Conservation (phyloP, 1,139 yeast species). For the Lipomyces yarrowii region DNA sequence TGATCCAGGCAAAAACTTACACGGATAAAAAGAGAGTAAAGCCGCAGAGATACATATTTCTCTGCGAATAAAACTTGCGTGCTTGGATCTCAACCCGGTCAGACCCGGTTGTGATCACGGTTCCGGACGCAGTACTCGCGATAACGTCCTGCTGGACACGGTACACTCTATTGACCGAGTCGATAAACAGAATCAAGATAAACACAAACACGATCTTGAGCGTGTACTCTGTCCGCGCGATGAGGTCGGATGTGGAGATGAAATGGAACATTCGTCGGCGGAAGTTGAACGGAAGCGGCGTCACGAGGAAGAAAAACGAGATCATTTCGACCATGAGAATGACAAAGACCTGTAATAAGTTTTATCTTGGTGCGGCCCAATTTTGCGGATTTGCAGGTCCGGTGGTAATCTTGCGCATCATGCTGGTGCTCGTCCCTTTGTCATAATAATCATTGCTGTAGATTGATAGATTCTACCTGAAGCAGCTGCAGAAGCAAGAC, state of each 20-base stretch:
- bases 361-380: background rate
- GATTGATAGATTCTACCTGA: background rate
- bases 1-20: conserved; percentile 6
- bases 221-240: conserved; percentile 73
- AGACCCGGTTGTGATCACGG: conserved; percentile 25
- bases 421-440: background rate
- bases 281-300: conserved; percentile 79
- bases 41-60: conserved; percentile 96
- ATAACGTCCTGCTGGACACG: conserved; percentile 62
- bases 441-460: background rate
- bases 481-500: background rate
- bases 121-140: conserved; percentile 31
- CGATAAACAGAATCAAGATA: conserved; percentile 80
- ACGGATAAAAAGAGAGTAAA: conserved; percentile 88
- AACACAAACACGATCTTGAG: conserved; percentile 74
- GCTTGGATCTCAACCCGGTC: conserved; percentile 84
- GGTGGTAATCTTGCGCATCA: background rate
- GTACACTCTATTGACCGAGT: conserved; percentile 82
- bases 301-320: conserved; percentile 76
- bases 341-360: conserved; percentile 57
- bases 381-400: background rate
- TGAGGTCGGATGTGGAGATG: conserved; percentile 68
- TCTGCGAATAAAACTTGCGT: conserved; percentile 90
- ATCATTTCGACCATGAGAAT: conserved; percentile 76
- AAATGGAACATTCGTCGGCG: conserved; percentile 69